These are phyloP conservation scores for Xanthoconium stramineum DNA, from an alignment of 768 basidiomycete species.

Conservation along the genomic window DNA sequence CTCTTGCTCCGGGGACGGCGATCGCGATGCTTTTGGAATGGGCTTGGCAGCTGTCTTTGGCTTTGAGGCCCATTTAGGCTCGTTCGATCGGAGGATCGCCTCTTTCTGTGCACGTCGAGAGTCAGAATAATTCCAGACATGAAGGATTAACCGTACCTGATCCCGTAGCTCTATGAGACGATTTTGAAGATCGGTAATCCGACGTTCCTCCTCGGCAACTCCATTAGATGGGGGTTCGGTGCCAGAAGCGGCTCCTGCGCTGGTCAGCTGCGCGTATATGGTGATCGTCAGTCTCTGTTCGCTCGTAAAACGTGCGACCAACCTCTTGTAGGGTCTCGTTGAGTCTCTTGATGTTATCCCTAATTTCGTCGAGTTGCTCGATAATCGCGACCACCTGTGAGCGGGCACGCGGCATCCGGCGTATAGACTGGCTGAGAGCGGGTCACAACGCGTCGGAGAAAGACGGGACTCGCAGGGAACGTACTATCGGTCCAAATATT, in stretches of 20 bases:
- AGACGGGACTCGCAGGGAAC: conserved; percentile 24
- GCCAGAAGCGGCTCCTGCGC: conserved; percentile 10
- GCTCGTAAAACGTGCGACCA: conserved; percentile 15
- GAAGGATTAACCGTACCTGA: conserved; percentile 30
- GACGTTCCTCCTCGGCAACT: conserved; percentile 39
- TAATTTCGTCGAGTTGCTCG: conserved; percentile 35
- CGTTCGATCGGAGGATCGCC: conserved; percentile 22
- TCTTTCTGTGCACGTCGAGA: conserved; percentile 25
- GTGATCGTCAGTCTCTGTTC: not conserved
- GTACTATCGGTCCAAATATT: conserved; percentile 76
- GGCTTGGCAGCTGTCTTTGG: conserved; percentile 11
- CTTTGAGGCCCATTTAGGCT: conserved; percentile 7
- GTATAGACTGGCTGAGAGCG: conserved; percentile 39
- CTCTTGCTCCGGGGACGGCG: conserved; percentile 27
- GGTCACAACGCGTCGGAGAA: conserved; percentile 29
- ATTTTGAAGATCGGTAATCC: conserved; percentile 41
- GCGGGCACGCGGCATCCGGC: conserved; percentile 49
- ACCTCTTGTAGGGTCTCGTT: conserved; percentile 41
- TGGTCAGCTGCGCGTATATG: conserved; percentile 14
- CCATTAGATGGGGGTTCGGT: conserved; percentile 27
- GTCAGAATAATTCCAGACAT: not conserved
- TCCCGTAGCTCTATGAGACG: conserved; percentile 40
- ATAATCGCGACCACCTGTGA: conserved; percentile 38
- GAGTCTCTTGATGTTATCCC: conserved; percentile 36
- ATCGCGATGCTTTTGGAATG: conserved; percentile 11